These are phyloP conservation scores for Citrus australasica DNA, from an alignment of 345 rosid species.

Conservation along the genomic window DNA sequence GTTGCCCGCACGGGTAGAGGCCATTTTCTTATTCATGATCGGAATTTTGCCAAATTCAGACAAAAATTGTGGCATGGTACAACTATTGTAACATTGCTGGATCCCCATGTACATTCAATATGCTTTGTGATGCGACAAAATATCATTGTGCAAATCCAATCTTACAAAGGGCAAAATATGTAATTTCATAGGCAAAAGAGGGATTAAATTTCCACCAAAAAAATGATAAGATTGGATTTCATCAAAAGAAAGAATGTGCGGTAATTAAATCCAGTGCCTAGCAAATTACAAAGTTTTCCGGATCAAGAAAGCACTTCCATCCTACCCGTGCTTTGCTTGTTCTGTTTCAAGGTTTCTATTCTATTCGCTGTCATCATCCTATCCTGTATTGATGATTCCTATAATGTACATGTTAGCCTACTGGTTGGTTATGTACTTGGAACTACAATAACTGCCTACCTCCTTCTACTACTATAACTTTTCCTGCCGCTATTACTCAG, in stretches of 20 bases:
- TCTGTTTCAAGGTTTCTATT: slow-evolving; percentile 22
- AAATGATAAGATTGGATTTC: slow-evolving; percentile 17
- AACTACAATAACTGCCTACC: slow-evolving; percentile 43
- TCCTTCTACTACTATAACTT: slow-evolving; percentile 40
- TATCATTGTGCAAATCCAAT: no score
- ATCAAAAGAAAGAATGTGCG: slow-evolving; percentile 23
- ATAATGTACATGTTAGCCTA: slow-evolving; percentile 57
- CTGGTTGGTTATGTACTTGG: slow-evolving; percentile 31
- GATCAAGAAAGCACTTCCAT: slow-evolving; percentile 5
- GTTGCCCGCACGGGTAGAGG: no score
- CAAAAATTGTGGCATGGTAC: no score
- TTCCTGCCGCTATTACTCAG: slow-evolving; percentile 36
- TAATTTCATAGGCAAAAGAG: neutral
- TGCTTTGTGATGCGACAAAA: no score
- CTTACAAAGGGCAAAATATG: neutral
- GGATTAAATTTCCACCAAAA: neutral
- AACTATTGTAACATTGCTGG: no score
- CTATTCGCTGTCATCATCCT: slow-evolving; percentile 23
- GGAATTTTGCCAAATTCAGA: no score
- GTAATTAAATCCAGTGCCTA: neutral
- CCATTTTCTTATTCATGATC: no score
- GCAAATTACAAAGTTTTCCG: slow-evolving; percentile 25
- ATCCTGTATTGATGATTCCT: slow-evolving; percentile 25
- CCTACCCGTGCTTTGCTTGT: slow-evolving; percentile 15
- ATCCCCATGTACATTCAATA: no score